phyloP scores from a whole-genome alignment of 371 early-diverging fungal species.

The Mycotypha africana region DNA sequence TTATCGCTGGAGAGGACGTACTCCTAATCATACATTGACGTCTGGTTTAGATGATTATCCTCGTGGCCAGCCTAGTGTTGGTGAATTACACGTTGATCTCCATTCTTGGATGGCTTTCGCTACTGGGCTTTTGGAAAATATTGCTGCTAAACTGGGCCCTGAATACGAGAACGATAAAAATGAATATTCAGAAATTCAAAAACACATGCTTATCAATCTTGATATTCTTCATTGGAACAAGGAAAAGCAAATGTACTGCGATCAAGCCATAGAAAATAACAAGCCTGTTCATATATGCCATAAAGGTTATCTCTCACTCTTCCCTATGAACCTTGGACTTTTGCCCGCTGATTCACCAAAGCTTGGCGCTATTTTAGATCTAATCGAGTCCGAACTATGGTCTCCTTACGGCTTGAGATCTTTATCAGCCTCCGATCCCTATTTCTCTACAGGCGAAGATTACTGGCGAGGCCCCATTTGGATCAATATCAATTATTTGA shows the following conservation, averaged over 20 bases:
- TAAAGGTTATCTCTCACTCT: constrained; percentile 81
- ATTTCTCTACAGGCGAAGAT: constrained; percentile 79
- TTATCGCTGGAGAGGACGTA: constrained; percentile 92
- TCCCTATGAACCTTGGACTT: constrained; percentile 79
- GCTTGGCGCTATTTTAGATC: constrained; percentile 64
- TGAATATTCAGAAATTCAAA: constrained; percentile 46
- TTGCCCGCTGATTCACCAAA: constrained; percentile 66
- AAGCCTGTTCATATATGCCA: constrained; percentile 69
- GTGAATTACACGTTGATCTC: constrained; percentile 90
- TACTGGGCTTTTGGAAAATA: constrained; percentile 60
- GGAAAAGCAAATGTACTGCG: constrained; percentile 69
- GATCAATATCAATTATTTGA: constrained; percentile 91
- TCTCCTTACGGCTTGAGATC: constrained; percentile 78
- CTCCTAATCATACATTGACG: constrained; percentile 79
- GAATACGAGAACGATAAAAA: constrained; percentile 44
- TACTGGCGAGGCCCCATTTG: constrained; percentile 97
- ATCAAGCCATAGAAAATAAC: constrained; percentile 57
- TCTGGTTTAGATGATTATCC: constrained; percentile 97
- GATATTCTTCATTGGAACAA: constrained; percentile 79
- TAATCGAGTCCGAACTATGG: constrained; percentile 80
- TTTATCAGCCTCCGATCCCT: constrained; percentile 68
- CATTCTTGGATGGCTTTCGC: constrained; percentile 86
- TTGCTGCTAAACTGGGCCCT: constrained; percentile 59
- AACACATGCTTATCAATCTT: constrained; percentile 35
- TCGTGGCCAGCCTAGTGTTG: constrained; percentile 63